Evolutionary conservation across 2,329 filamentous ascomycete species (phyloP), one percentile per base, ranked within the genome.

Genomic region (Microcyclospora tardicrescens): DNA sequence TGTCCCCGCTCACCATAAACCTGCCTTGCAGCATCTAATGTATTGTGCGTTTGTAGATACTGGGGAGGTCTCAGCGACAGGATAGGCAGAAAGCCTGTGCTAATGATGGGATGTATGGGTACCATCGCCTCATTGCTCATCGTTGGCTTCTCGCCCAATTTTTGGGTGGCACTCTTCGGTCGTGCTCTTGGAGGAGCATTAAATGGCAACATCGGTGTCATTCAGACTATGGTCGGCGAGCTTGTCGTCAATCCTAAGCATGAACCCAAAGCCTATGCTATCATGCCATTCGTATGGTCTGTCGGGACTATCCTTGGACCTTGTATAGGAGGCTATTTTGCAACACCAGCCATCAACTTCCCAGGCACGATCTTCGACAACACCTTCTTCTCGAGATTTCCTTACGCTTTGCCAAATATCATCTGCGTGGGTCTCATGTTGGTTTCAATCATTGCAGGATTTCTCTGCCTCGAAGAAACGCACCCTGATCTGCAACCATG

Each of bases 231-330:
- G 83, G 87, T 94, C 11, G 84, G 81, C 19, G 87, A 95, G 60
- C 61, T 94, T 40, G 82, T 93, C 37, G 82, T 73, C 28, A 83
- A 80, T 41, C 84, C 83, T 11, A 81, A 87, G 52, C 84, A 93
- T 61, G 85, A 93, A 63, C 84, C 80, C 84, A 77, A 81, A 44
- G 87, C 87, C 19, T 94, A 87, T 59, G 78, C 85, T 2, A 75
- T 94, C 33, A 93, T 95, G 84, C 87, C 87, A 1, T 94, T 94
- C 55, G 81, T 94, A 6, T 95, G 87, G 86, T 81, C 75, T 34
- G 79, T 94, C 37, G 87, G 87, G 16, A 93, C 84, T 9, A 93
- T 94, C 46, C 71, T 93, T 38, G 87, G 87, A 0, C 83, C 87
- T 45, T 83, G 81, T 5, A 85, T 95, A 47, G 89, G 89, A 42